Evolutionary conservation across 2,329 filamentous ascomycete species (phyloP).

Genomic region (Rhytidhysteron rufulum): DNA sequence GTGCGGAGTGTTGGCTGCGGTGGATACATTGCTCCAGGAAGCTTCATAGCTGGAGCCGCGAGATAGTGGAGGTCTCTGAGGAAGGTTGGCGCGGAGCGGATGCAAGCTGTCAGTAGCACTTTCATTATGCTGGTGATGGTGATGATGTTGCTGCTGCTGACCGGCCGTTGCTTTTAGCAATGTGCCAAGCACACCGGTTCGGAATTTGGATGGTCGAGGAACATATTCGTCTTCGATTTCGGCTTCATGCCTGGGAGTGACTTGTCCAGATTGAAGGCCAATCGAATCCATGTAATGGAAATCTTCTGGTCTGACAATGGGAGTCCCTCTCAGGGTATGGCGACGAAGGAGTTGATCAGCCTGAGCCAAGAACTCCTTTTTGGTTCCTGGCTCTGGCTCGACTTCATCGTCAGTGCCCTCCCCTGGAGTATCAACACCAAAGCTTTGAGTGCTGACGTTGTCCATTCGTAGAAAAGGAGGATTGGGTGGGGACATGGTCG

Average conservation of each 20-base stretch:
- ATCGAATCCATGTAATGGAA: slow-evolving; percentile 25
- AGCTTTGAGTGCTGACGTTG: slow-evolving; percentile 5
- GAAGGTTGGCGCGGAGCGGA: background rate
- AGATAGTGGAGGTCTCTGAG: background rate
- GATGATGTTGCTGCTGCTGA: slow-evolving; percentile 5
- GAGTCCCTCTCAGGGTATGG: slow-evolving; percentile 21
- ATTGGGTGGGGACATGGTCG: slow-evolving; percentile 2
- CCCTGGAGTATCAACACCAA: slow-evolving; percentile 11
- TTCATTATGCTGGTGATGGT: background rate
- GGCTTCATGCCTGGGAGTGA: slow-evolving; percentile 45
- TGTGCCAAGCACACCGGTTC: slow-evolving; percentile 68
- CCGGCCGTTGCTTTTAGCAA: slow-evolving; percentile 54
- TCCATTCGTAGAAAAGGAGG: slow-evolving; percentile 13
- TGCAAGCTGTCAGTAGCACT: background rate
- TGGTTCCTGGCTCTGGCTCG: slow-evolving; percentile 7
- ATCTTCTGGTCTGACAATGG: slow-evolving; percentile 19
- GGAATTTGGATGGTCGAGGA: slow-evolving; percentile 63
- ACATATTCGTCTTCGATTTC: slow-evolving; percentile 61
- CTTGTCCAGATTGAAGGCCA: slow-evolving; percentile 41
- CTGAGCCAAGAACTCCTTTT: slow-evolving; percentile 34
- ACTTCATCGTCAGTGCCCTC: slow-evolving; percentile 25
- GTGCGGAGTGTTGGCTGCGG: slow-evolving; percentile 32
- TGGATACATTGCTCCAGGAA: slow-evolving; percentile 22
- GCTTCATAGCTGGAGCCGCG: background rate
- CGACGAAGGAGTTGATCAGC: slow-evolving; percentile 36